Base-by-base conservation (phyloP, 2,329 filamentous ascomycete species). In the Trichoderma sp. region DNA sequence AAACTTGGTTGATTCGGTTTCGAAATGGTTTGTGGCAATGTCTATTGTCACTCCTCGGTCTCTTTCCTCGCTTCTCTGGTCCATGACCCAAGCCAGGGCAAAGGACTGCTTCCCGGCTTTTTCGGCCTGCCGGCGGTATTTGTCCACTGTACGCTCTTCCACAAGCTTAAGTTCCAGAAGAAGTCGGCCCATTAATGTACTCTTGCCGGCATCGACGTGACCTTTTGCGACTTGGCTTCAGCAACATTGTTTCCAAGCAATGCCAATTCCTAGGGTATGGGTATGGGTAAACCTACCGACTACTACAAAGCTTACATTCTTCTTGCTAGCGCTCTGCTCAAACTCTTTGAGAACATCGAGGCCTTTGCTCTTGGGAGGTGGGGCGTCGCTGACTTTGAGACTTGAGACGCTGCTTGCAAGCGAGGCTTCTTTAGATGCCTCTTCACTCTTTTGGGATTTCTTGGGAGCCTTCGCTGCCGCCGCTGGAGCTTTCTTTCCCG, bases 171-270 rank as follows among this genome's bases (percentile, higher is more conserved):
- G 87, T 76, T 99, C 96, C 55, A 95, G 90, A 6, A 99, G 84
- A 32, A 99, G 82, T n/a, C 96, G 90, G 0, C 95, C 96, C 95
- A 99, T 98, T 47, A 99, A 87, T 6, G 96, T 99, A 80, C 94
- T 98, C 82, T 99, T 99, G 67, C 96, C 96, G 67, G 97, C 95
- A 80, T 99, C 96, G 70, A 99, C 96, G 80, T 99, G 96, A 15
- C 96, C 94, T 94, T 39, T n/a, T 8, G 15, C 3, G n/a, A 13
- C 57, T 59, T 32, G 9, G 11, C n/a, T n/a, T 59, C n/a, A 59
- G 57, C 12, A 9, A 59, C 17, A 59, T 20, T 53, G 20, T 53
- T 53, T 12, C 5, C n/a, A 50, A 50, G 6, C n/a, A 50, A 50
- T 4, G 4, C 4, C n/a, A 50, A 23, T 3, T 23, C 12, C 11